These are phyloP conservation scores for Epichloe gansuensis DNA, from an alignment of 2,329 filamentous ascomycete species.

Conservation along the genomic window DNA sequence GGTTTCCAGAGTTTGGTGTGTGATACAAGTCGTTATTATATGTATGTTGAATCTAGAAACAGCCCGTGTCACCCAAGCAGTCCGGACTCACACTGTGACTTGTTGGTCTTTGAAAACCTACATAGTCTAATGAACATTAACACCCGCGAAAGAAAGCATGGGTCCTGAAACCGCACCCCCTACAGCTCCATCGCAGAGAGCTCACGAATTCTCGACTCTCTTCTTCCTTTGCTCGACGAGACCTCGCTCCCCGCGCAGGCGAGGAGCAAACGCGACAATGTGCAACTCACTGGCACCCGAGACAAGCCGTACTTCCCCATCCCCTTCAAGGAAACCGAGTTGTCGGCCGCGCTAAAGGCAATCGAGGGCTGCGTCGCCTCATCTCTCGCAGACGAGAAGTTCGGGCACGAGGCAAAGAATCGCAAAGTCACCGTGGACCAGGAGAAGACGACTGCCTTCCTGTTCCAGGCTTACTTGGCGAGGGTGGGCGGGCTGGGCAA, in stretches of 20 bases:
- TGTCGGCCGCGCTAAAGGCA: constrained; percentile 30
- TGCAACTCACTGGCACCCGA: constrained; percentile 22
- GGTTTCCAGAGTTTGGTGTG: too few relatives aligned
- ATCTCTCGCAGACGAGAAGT: constrained; percentile 18
- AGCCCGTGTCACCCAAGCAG: too few relatives aligned
- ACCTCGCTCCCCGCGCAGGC: constrained; percentile 18
- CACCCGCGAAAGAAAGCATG: not conserved
- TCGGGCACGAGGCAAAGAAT: constrained; percentile 3
- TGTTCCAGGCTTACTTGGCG: constrained; percentile 24
- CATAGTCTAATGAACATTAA: not conserved
- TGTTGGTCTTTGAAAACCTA: too few relatives aligned
- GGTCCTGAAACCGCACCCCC: not conserved
- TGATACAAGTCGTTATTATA: too few relatives aligned
- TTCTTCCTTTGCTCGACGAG: constrained; percentile 16
- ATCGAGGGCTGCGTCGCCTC: constrained; percentile 26
- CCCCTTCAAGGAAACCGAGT: constrained; percentile 35
- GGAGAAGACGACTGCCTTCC: constrained; percentile 32
- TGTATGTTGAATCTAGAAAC: too few relatives aligned
- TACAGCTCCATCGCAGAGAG: constrained; percentile 17
- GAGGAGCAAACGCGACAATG: constrained; percentile 11
- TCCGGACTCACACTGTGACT: too few relatives aligned
- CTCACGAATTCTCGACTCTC: constrained; percentile 13
- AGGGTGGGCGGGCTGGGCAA: constrained; percentile 26
- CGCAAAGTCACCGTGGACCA: constrained; percentile 19
- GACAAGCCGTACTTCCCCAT: constrained; percentile 33